Conservation (phyloP, 2,329 filamentous ascomycete genomes). For the Myriangium duriaei region DNA sequence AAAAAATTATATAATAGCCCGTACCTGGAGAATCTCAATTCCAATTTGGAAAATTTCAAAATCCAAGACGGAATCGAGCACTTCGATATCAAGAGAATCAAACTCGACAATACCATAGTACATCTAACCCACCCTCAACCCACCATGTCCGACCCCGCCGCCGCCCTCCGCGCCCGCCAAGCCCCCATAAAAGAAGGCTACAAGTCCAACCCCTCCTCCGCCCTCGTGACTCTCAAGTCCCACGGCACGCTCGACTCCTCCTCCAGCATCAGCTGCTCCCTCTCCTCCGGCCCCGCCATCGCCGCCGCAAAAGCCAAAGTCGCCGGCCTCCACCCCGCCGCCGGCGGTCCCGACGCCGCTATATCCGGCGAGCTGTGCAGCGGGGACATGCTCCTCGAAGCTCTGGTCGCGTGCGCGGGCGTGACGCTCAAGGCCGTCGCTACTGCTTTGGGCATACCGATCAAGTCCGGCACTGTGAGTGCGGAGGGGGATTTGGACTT, state of each 20-base stretch:
- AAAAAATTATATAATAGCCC: not conserved
- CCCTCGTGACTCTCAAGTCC: conserved; percentile 35
- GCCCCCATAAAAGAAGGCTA: conserved; percentile 37
- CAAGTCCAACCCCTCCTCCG: conserved; percentile 30
- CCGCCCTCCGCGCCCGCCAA: conserved; percentile 33
- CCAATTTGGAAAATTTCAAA: no score
- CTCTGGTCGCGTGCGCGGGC: conserved; percentile 38
- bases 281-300: conserved; percentile 30
- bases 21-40: no score
- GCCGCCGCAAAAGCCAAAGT: conserved; percentile 30
- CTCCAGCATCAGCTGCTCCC: conserved; percentile 35
- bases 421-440: conserved; percentile 40
- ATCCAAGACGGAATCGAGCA: no score
- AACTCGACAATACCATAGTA: no score
- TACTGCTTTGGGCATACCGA: conserved; percentile 33
- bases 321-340: conserved; percentile 36
- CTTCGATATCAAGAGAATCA: no score
- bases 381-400: conserved; percentile 39
- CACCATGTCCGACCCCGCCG: conserved; percentile 9
- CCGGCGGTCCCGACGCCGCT: conserved; percentile 30
- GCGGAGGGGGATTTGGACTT: conserved; percentile 39
- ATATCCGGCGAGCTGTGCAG: conserved; percentile 38
- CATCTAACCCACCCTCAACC: no score
- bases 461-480: conserved; percentile 29
- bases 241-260: conserved; percentile 31